A percentile compares a stretch with the other conserved stretches of the same genome.
Conservation (phyloP, 768 basidiomycete species). For the Pleurotus pulmonarius region DNA sequence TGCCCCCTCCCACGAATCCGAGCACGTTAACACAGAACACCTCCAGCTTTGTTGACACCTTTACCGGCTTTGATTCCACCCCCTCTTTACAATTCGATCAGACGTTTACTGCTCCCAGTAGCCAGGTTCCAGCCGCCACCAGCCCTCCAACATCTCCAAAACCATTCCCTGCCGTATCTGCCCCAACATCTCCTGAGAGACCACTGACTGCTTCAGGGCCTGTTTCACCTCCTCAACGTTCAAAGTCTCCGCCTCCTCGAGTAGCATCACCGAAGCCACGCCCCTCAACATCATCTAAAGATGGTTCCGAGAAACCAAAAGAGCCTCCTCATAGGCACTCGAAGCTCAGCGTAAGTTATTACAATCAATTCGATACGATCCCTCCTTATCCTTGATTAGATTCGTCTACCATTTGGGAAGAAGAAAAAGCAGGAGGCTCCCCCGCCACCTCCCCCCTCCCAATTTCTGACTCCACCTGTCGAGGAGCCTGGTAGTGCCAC, state of each 20-base stretch:
- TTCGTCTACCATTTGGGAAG: slow-evolving; percentile 80
- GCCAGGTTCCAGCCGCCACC: slow-evolving; percentile 23
- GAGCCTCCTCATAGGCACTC: slow-evolving; percentile 59
- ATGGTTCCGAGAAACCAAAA: slow-evolving; percentile 53
- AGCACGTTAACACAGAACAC: background rate
- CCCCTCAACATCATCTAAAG: slow-evolving; percentile 58
- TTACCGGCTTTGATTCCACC: slow-evolving; percentile 41
- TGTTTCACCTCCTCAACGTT: slow-evolving; percentile 38
- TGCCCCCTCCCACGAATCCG: slow-evolving; percentile 1
- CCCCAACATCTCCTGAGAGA: slow-evolving; percentile 32
- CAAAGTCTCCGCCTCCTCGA: slow-evolving; percentile 47
- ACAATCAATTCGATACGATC: background rate
- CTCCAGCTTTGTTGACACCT: slow-evolving; percentile 55
- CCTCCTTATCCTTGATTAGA: slow-evolving; percentile 32
- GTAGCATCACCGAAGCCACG: slow-evolving; percentile 56
- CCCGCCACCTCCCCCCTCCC: slow-evolving; percentile 36
- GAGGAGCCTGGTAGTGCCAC: slow-evolving; percentile 43
- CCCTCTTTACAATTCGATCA: slow-evolving; percentile 36
- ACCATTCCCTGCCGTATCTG: slow-evolving; percentile 27
- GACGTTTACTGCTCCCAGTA: slow-evolving; percentile 30
- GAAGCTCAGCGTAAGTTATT: slow-evolving; percentile 67
- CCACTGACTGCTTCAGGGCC: slow-evolving; percentile 22
- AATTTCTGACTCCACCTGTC: slow-evolving; percentile 36
- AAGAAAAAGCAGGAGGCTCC: slow-evolving; percentile 51
- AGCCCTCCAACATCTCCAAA: slow-evolving; percentile 19